Evolutionary conservation across 306 rosid species (phyloP), one percentile per base, ranked within the genome.

Genomic region (Fragaria iinumae): DNA sequence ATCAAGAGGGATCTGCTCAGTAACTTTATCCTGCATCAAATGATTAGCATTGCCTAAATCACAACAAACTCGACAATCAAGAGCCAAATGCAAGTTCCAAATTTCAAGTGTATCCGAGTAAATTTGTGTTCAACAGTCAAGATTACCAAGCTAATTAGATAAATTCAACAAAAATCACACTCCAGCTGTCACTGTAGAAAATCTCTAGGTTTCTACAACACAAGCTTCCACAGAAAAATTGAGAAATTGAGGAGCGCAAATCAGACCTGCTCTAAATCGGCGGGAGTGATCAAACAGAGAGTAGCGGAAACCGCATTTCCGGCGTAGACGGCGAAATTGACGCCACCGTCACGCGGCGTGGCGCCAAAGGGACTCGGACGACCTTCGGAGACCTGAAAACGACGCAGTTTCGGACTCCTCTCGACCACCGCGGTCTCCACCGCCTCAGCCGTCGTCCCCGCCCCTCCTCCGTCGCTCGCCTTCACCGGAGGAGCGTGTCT

Each of bases 241-340:
- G 63, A 23, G 6, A 52, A 67, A 44, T 32, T 57, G 53, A 27
- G 25, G 6, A 62, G 38, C 47, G 49, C 6, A 47, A 11, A 48
- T n/a, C 80, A 79, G 23, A 90, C 93, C 76, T 88, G 69, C 50
- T 83, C 89, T 72, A 92, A 83, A 83, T 95, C 97, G 50, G 87
- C 82, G 11, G 82, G 87, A 53, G 85, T 70, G 18, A 90, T 87
- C 79, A 95, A 79, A 66, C 97, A 92, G 77, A 95, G 97, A 63
- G 94, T 82, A 20, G 91, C 90, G 1, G 95, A 89, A 50, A 67
- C 74, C 25, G 90, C 89, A 84, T 90, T 89, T 72, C 78, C 87
- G 16, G 97, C 88, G 67, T 71, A 88, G 64, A 92, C 85, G 53
- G 96, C 89, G 78, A 92, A 95, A 84, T 95, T 92, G 75, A 95